Conservation (phyloP, 2,329 filamentous ascomycete genomes). For the Cadophora luteo-olivacea region DNA sequence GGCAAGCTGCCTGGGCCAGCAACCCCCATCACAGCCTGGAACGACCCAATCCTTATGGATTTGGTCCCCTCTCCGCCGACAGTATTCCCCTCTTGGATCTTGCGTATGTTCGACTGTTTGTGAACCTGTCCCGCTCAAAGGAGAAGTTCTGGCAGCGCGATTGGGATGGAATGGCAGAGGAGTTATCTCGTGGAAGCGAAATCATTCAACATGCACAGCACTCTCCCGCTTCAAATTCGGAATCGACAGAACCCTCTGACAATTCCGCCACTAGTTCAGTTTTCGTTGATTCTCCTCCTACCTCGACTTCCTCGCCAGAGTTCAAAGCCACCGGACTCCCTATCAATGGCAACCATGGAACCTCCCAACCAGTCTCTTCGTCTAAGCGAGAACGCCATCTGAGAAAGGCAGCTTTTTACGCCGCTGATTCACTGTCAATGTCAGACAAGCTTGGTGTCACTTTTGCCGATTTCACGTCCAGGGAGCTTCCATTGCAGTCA, state of each 20-base stretch:
- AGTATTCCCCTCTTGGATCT: constrained; percentile 90
- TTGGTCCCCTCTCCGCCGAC: constrained; percentile 85
- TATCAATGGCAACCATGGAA: constrained; percentile 38
- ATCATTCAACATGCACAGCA: constrained; percentile 75
- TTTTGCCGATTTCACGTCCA: constrained; percentile 81
- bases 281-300: constrained; percentile 58
- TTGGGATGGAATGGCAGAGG: constrained; percentile 89
- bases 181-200: constrained; percentile 79
- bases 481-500: constrained; percentile 87
- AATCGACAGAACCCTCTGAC: constrained; percentile 50
- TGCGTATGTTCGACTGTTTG: constrained; percentile 90
- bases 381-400: constrained; percentile 85
- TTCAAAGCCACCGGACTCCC: constrained; percentile 37
- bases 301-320: constrained; percentile 56
- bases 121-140: constrained; percentile 90
- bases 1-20: constrained; percentile 90
- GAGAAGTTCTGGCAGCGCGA: constrained; percentile 94
- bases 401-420: constrained; percentile 93
- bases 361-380: constrained; percentile 50
- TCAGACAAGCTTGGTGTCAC: constrained; percentile 85
- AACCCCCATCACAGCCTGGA: constrained; percentile 86
- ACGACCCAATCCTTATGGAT: constrained; percentile 81
- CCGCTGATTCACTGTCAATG: constrained; percentile 88
- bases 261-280: constrained; percentile 52
- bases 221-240: constrained; percentile 56